Evolutionary conservation across 176 grass and related monocot species (phyloP).

Genomic region (Miscanthus lutarioriparius): DNA sequence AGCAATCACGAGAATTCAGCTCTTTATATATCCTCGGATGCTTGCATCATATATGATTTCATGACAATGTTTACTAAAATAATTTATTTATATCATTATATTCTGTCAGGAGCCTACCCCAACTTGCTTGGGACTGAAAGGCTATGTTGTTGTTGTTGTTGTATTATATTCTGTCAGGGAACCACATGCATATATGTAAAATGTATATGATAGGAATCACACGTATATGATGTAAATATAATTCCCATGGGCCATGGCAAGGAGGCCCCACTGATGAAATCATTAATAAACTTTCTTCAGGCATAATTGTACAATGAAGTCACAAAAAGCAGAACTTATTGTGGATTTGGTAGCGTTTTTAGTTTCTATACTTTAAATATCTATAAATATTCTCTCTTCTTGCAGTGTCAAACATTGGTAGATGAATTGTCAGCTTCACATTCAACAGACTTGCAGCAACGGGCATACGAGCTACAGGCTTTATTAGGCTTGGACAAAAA

Average conservation of each 20-base stretch:
- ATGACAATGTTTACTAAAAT: not conserved
- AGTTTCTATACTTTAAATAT: constrained; percentile 9
- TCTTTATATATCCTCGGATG: constrained; percentile 11
- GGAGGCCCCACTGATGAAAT: not conserved
- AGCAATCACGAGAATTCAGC: not conserved
- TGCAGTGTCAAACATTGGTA: constrained; percentile 86
- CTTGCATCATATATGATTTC: constrained; percentile 1
- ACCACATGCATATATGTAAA: not conserved
- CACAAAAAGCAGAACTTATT: not conserved
- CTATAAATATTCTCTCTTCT: constrained; percentile 15
- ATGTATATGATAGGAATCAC: not conserved
- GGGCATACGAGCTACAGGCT: constrained; percentile 89
- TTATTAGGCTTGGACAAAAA: constrained; percentile 80
- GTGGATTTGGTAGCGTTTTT: constrained; percentile 32
- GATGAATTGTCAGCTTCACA: constrained; percentile 96
- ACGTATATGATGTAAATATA: constrained; percentile 1
- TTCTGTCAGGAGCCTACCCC: no score
- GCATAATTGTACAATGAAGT: not conserved
- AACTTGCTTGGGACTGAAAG: no score
- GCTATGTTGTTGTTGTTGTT: no score
- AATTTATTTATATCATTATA: constrained; percentile 24
- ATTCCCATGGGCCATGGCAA: not conserved
- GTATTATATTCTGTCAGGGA: constrained; percentile 20
- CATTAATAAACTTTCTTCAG: not conserved
- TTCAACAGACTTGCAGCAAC: constrained; percentile 97